Conservation (phyloP, 2,329 filamentous ascomycete genomes). For the Zymoseptoria passerinii region DNA sequence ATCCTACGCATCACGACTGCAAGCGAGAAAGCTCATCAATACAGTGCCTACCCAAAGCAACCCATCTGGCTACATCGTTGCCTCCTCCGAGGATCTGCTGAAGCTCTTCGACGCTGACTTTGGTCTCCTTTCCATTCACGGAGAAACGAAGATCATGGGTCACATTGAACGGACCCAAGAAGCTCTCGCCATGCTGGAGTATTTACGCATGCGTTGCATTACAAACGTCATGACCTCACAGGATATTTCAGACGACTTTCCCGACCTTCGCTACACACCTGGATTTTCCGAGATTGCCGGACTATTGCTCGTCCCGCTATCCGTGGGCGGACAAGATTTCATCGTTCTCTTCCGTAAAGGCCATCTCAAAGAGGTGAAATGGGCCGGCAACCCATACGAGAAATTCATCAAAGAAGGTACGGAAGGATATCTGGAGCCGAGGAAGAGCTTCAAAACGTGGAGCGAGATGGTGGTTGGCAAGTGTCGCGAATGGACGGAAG, state of each 20-base stretch:
- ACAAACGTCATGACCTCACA: slow-evolving; percentile 70
- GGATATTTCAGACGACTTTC: slow-evolving; percentile 68
- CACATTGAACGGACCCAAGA: slow-evolving; percentile 69
- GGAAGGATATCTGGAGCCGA: slow-evolving; percentile 64
- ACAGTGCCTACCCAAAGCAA: slow-evolving; percentile 73
- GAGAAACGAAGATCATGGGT: slow-evolving; percentile 83
- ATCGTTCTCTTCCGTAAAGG: slow-evolving; percentile 84
- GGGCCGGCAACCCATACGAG: slow-evolving; percentile 81
- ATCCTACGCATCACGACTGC: slow-evolving; percentile 75
- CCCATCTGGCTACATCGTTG: slow-evolving; percentile 82
- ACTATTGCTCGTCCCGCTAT: slow-evolving; percentile 72
- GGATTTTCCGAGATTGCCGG: slow-evolving; percentile 74
- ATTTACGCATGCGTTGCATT: slow-evolving; percentile 66
- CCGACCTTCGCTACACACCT: slow-evolving; percentile 68
- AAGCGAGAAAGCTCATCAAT: slow-evolving; percentile 82
- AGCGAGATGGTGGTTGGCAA: slow-evolving; percentile 72
- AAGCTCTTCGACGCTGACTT: slow-evolving; percentile 83
- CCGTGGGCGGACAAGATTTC: slow-evolving; percentile 67
- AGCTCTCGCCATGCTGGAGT: slow-evolving; percentile 74
- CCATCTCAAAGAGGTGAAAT: slow-evolving; percentile 68
- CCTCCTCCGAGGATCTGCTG: slow-evolving; percentile 76
- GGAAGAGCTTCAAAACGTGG: slow-evolving; percentile 73
- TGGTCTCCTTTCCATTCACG: slow-evolving; percentile 71
- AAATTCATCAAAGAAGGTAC: slow-evolving; percentile 67
- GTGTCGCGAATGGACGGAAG: slow-evolving; percentile 80